Percentiles rank a stretch among this genome's conserved stretches.
Evolutionary conservation across 495 filamentous ascomycete species (phyloP).

Genomic region (Lasiosphaeria ovina): DNA sequence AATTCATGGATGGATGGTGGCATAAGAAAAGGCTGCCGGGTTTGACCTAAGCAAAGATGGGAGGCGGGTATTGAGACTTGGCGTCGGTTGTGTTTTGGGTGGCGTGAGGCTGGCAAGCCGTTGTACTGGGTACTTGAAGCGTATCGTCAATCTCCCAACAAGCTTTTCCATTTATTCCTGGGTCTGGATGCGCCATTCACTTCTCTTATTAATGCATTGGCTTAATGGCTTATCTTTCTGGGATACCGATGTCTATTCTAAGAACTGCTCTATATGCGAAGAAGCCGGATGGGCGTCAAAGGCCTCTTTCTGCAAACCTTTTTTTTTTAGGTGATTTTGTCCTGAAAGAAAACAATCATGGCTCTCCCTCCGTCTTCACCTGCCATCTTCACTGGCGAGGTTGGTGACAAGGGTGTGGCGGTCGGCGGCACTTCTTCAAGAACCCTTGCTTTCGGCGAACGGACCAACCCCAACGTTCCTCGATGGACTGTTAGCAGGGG

Average conservation of each 20-base stretch:
- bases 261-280: not conserved
- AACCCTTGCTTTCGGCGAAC: constrained; percentile 2
- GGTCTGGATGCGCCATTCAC: not conserved
- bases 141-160: too few species aligned
- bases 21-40: too few species aligned
- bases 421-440: not conserved
- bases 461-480: constrained; percentile 22
- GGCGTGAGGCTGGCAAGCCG: too few species aligned
- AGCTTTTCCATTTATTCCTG: too few species aligned
- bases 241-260: constrained; percentile 1
- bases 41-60: too few species aligned
- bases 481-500: constrained; percentile 23
- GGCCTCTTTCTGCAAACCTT: not conserved
- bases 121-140: too few species aligned
- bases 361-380: too few species aligned
- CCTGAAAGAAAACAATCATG: too few species aligned
- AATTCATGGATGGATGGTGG: too few species aligned
- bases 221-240: not conserved
- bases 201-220: not conserved
- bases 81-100: too few species aligned
- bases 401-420: constrained; percentile 1
- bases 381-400: not conserved
- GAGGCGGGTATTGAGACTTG: too few species aligned
- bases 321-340: not conserved
- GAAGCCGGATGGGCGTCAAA: too few species aligned